Percentiles rank a stretch among this genome's conserved stretches.
Conservation (phyloP, 1,284 basidiomycete genomes). For the Ustilago nuda region DNA sequence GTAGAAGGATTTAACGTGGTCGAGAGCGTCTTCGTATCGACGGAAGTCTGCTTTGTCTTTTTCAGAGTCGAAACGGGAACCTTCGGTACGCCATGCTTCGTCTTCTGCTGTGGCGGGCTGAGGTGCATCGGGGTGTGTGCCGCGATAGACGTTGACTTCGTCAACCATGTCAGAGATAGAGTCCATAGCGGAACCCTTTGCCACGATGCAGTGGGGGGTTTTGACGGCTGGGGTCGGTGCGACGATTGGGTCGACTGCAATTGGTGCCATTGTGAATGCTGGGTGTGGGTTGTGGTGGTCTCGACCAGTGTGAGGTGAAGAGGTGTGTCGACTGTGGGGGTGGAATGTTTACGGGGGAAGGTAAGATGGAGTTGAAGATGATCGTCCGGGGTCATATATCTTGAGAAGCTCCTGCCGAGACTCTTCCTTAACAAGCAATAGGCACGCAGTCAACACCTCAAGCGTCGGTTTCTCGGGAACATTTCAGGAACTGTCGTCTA, state of each 20-base stretch:
- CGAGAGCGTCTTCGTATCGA: constrained; percentile 76
- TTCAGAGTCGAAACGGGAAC: constrained; percentile 77
- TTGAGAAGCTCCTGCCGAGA: constrained; percentile 1
- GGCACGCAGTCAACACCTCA: neutral
- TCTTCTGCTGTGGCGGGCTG: constrained; percentile 32
- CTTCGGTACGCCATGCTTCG: constrained; percentile 41
- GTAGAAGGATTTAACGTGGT: constrained; percentile 87
- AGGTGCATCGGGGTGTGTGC: constrained; percentile 41
- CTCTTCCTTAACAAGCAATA: neutral
- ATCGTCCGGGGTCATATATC: constrained; percentile 18
- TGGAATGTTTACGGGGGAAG: neutral
- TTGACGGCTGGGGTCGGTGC: constrained; percentile 16
- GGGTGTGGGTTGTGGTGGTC: neutral
- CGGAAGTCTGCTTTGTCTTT: constrained; percentile 78
- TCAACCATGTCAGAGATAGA: constrained; percentile 50
- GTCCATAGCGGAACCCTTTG: constrained; percentile 51
- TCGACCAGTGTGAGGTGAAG: neutral
- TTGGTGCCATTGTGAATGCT: constrained; percentile 34
- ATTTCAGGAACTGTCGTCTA: neutral
- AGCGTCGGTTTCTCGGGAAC: neutral
- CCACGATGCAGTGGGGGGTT: constrained; percentile 8
- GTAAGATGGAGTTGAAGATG: neutral
- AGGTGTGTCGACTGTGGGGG: neutral
- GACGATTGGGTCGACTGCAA: constrained; percentile 31
- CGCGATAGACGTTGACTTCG: constrained; percentile 53